Conservation (phyloP, 2,329 filamentous ascomycete genomes). For the Biscogniauxia marginata region DNA sequence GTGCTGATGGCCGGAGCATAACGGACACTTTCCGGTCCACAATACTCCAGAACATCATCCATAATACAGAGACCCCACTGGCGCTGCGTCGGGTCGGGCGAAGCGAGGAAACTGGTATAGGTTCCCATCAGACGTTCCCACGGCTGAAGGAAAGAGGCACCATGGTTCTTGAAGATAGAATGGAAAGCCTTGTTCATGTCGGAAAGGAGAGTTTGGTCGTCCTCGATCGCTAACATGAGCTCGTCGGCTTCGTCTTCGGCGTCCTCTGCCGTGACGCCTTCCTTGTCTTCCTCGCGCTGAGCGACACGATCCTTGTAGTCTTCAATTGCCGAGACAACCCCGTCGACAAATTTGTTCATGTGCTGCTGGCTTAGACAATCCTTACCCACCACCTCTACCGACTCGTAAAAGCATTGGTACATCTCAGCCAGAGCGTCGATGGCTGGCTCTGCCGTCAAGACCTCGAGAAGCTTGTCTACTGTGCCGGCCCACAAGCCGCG, state of each 20-base stretch:
- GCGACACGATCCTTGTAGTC: slow-evolving; percentile 90
- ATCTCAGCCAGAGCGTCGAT: slow-evolving; percentile 97
- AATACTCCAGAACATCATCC: slow-evolving; percentile 97
- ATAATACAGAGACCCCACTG: slow-evolving; percentile 99
- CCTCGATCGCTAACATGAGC: slow-evolving; percentile 85
- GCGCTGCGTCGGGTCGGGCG: slow-evolving; percentile 80
- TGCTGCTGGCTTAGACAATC: slow-evolving; percentile 74
- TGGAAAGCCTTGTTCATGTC: slow-evolving; percentile 99
- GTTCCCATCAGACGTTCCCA: slow-evolving; percentile 86
- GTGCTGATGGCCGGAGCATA: slow-evolving; percentile 85
- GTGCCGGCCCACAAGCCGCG: slow-evolving; percentile 81
- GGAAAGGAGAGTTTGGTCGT: slow-evolving; percentile 92
- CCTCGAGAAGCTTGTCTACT: slow-evolving; percentile 87
- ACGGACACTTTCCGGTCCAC: slow-evolving; percentile 80
- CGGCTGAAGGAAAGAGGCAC: slow-evolving; percentile 74
- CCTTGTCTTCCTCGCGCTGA: slow-evolving; percentile 79
- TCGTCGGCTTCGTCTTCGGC: slow-evolving; percentile 90
- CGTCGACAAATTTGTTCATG: slow-evolving; percentile 85
- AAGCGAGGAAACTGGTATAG: slow-evolving; percentile 82
- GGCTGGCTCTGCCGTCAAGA: slow-evolving; percentile 87
- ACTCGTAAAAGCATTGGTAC: slow-evolving; percentile 99
- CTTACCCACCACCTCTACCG: slow-evolving; percentile 88
- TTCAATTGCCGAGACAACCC: slow-evolving; percentile 79
- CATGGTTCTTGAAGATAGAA: slow-evolving; percentile 97
- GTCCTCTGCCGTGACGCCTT: slow-evolving; percentile 71